These are phyloP conservation scores for Zanthoxylum bungeanum DNA, from an alignment of 345 rosid species.

Conservation along the genomic window DNA sequence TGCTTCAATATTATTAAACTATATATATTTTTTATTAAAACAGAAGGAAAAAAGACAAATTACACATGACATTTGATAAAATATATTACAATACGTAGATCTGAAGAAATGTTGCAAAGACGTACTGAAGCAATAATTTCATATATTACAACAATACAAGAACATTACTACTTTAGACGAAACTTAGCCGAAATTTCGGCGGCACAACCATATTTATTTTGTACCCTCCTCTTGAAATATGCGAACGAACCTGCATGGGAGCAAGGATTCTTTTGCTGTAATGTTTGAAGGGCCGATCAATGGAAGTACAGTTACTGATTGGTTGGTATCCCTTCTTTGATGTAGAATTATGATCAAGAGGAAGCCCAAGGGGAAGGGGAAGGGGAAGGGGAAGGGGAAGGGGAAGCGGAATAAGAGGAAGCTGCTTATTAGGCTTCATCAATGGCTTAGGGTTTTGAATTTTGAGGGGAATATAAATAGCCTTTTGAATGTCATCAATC, in stretches of 20 bases:
- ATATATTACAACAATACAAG: no score
- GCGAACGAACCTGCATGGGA: neutral
- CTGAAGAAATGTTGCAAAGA: neutral
- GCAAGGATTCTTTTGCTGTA: neutral
- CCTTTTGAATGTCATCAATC: constrained; percentile 49
- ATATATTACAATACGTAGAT: neutral
- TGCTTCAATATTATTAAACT: no score
- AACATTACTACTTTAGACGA: constrained; percentile 5
- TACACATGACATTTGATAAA: neutral
- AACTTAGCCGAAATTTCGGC: constrained; percentile 11
- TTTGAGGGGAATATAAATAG: constrained; percentile 39
- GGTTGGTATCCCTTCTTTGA: constrained; percentile 6
- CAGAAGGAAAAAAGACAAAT: no score
- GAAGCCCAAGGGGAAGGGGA: neutral
- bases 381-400: no score
- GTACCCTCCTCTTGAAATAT: constrained; percentile 3
- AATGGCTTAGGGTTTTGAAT: constrained; percentile 9
- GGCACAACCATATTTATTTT: neutral
- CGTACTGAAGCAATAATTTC: no score
- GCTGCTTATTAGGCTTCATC: no score
- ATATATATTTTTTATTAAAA: no score
- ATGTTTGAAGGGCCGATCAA: neutral
- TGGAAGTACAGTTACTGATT: neutral
- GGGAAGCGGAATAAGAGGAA: no score
- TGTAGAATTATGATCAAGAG: neutral